Conservation (phyloP, 2,329 filamentous ascomycete genomes). For the Rutstroemia sp. region DNA sequence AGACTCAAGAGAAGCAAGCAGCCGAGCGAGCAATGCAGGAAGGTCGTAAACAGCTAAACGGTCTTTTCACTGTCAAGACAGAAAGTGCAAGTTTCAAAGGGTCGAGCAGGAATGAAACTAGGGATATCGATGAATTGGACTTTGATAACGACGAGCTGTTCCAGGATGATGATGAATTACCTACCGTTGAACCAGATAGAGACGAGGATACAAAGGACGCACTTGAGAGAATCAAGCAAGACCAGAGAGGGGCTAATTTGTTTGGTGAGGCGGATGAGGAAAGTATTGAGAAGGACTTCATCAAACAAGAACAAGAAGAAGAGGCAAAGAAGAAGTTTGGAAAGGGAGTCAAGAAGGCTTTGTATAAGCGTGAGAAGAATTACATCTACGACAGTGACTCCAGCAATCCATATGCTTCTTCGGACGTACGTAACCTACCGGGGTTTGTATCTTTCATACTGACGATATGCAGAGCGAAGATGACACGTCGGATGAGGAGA, state of each 20-base stretch:
- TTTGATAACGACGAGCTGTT: constrained; percentile 66
- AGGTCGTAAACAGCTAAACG: constrained; percentile 43
- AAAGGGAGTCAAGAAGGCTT: constrained; percentile 70
- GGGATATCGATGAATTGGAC: constrained; percentile 65
- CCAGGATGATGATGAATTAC: constrained; percentile 79
- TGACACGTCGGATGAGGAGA: constrained; percentile 41
- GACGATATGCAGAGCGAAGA: constrained; percentile 40
- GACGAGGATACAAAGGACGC: constrained; percentile 74
- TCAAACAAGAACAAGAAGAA: constrained; percentile 66
- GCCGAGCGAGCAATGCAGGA: constrained; percentile 50
- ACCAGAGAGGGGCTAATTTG: constrained; percentile 80
- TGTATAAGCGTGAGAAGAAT: constrained; percentile 80
- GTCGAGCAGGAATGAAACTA: constrained; percentile 54
- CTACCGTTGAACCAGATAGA: constrained; percentile 66
- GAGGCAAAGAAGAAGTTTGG: constrained; percentile 63
- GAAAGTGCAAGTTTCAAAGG: constrained; percentile 59
- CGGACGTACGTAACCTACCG: constrained; percentile 36
- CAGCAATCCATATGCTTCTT: constrained; percentile 45
- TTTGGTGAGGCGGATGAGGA: constrained; percentile 65
- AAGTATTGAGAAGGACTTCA: constrained; percentile 61
- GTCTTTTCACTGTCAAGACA: constrained; percentile 50
- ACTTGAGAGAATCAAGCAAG: constrained; percentile 65
- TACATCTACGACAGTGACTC: constrained; percentile 75
- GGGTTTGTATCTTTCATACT: constrained; percentile 15
- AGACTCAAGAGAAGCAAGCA: constrained; percentile 51